Base-by-base conservation (phyloP, 2,329 filamentous ascomycete species). In the Aaosphaeria arxii region DNA sequence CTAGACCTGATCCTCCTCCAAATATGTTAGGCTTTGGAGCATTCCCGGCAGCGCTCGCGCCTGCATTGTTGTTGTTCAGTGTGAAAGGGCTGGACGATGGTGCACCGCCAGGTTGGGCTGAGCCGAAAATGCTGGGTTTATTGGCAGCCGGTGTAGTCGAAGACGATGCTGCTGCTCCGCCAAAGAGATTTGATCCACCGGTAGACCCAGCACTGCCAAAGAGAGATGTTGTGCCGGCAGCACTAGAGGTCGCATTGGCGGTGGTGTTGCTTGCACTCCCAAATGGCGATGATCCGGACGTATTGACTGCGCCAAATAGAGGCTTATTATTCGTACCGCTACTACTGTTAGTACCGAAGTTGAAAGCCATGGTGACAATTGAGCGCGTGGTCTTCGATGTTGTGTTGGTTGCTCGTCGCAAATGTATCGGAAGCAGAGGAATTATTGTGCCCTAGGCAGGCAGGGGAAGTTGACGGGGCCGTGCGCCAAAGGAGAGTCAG, bases 41-140 rank as follows among this genome's bases (percentile, higher is more conserved):
- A 42, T 56, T 56, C 13, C 40, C 45, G 7, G 17, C 33, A 7
- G 41, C 13, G 7, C 9, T 36, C 30, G 53, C 53, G 28, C 53
- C 57, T 41, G 59, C 53, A 43, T 49, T 55, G 51, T 61, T 43
- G 47, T 45, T 40, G 28, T 38, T 31, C 6, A 46, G 30, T 32
- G 36, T 24, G 29, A 49, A 49, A 30, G 2, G 17, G 28, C 6
- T 52, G 49, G 32, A 55, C 5, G 43, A 35, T 36, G 50, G 50
- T 3, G 60, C 50, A 36, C 63, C 52, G 48, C 59, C 59, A 7
- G 63, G 42, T 13, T 63, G 54, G 43, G 62, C 51, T 52, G 51
- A 52, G 31, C 63, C 63, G 42, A 69, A 67, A 30, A 67, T 50
- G 44, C 59, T 51, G 4, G 63, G 56, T 47, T 67, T 62, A 49